phyloP scores from a whole-genome alignment of 345 rosid genomes.

The Salix dunnii region DNA sequence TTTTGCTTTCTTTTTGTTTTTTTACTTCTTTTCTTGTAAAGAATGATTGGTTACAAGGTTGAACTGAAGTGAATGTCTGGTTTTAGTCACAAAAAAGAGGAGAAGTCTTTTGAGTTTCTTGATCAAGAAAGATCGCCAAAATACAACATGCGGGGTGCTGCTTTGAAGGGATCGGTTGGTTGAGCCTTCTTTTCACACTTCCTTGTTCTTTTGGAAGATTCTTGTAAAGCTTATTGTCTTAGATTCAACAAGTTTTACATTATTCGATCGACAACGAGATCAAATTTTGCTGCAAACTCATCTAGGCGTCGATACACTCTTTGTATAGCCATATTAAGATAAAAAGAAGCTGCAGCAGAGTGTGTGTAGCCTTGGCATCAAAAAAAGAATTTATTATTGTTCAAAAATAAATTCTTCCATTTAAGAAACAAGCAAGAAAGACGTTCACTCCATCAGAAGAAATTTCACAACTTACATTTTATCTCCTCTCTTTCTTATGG shows the following conservation, averaged over 20 bases:
- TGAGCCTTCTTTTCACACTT: neutral
- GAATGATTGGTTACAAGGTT: constrained; percentile 12
- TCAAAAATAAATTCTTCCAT: neutral
- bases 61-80: constrained; percentile 15
- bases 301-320: neutral
- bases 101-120: too few species aligned
- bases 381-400: neutral
- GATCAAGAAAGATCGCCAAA: too few species aligned
- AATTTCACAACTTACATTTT: neutral
- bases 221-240: neutral
- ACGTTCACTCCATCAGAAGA: neutral
- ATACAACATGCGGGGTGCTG: neutral
- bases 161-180: neutral
- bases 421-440: neutral
- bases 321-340: neutral
- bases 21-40: constrained; percentile 17
- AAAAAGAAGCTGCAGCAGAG: neutral
- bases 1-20: neutral
- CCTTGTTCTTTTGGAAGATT: neutral
- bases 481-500: constrained; percentile 22
- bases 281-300: neutral
- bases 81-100: neutral
- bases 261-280: neutral
- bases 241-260: neutral
- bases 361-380: neutral